Evolutionary conservation across 352 stramenopile species (phyloP).

Genomic region (Pythium dissimile): DNA sequence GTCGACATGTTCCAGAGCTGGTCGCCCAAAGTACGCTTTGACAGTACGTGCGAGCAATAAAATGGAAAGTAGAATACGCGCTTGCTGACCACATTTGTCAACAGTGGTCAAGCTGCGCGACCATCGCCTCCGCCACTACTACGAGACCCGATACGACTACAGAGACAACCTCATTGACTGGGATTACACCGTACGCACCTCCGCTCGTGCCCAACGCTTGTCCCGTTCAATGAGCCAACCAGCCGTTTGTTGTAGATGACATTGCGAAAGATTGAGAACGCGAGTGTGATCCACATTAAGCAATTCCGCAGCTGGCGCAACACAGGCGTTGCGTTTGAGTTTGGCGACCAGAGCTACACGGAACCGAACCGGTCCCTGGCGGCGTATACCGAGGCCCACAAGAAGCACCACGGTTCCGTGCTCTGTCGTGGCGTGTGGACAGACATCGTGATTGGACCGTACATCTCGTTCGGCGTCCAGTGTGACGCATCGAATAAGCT

Average conservation of each 20-base stretch:
- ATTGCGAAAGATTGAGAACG: conserved; percentile 81
- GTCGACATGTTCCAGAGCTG: conserved; percentile 86
- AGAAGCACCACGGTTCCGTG: conserved; percentile 73
- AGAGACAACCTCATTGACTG: conserved; percentile 92
- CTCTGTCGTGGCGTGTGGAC: conserved; percentile 87
- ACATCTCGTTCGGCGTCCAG: conserved; percentile 88
- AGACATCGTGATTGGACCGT: conserved; percentile 90
- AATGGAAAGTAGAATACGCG: no score
- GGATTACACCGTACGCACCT: conserved; percentile 85
- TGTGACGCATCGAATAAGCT: conserved; percentile 68
- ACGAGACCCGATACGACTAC: conserved; percentile 92
- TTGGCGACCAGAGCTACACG: conserved; percentile 91
- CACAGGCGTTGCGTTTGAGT: conserved; percentile 93
- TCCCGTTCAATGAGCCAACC: background rate
- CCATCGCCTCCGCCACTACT: conserved; percentile 87
- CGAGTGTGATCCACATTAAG: conserved; percentile 90
- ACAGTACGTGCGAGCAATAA: conserved; percentile 64
- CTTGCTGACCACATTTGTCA: background rate
- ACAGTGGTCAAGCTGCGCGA: conserved; percentile 79
- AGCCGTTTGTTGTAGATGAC: conserved; percentile 45
- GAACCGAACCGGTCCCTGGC: conserved; percentile 90
- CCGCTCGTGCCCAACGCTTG: background rate
- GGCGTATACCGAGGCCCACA: conserved; percentile 80
- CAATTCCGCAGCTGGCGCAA: conserved; percentile 93
- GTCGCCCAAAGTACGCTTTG: conserved; percentile 62